Conservation (phyloP, 176 grass and related monocot genomes). For the Sorghum bicolor region DNA sequence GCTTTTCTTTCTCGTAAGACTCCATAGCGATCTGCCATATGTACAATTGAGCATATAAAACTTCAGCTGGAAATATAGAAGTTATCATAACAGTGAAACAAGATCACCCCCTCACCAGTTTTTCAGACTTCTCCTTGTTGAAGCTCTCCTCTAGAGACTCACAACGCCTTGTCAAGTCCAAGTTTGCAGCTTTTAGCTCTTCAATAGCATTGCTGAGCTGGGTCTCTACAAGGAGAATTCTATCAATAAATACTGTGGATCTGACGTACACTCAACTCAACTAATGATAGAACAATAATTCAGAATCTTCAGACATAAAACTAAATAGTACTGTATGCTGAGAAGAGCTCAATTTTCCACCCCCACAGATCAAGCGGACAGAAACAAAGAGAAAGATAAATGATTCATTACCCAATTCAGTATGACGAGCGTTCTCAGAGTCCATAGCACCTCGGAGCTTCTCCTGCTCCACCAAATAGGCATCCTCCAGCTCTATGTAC, state of each 20-base stretch:
- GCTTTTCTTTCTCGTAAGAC: slow-evolving; percentile 61
- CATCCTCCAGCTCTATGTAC: slow-evolving; percentile 67
- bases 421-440: slow-evolving; percentile 45
- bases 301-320: not conserved
- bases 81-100: not conserved
- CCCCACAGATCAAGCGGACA: not conserved
- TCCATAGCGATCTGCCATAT: slow-evolving; percentile 47
- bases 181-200: slow-evolving; percentile 41
- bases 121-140: slow-evolving; percentile 57
- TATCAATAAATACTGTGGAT: not conserved
- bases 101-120: slow-evolving; percentile 39
- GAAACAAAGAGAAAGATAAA: not conserved
- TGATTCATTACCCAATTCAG: slow-evolving; percentile 59
- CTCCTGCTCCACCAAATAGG: slow-evolving; percentile 64
- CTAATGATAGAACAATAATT: not conserved
- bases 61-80: not conserved
- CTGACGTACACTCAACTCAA: not conserved
- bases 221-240: slow-evolving; percentile 38
- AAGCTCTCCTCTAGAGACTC: slow-evolving; percentile 54
- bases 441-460: slow-evolving; percentile 51
- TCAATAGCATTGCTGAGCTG: slow-evolving; percentile 47
- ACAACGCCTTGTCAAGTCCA: slow-evolving; percentile 39
- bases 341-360: not conserved
- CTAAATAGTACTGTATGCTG: not conserved
- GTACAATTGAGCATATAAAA: not conserved